Evolutionary conservation across 495 filamentous ascomycete genomes (phyloP).

Genomic region (Neurospora cerealis): DNA sequence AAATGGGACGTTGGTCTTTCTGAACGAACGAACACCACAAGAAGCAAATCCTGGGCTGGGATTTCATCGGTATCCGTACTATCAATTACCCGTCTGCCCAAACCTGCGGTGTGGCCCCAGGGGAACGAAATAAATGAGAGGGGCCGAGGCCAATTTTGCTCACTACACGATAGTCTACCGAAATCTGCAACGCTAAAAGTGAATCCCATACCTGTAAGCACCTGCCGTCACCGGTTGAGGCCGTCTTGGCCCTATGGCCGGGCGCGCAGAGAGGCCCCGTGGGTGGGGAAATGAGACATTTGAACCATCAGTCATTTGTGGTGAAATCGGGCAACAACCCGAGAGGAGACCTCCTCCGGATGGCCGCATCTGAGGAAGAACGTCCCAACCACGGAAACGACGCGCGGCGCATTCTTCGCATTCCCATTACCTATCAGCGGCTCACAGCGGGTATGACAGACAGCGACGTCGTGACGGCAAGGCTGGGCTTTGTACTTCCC

Average conservation of each 20-base stretch:
- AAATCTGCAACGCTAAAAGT: neutral
- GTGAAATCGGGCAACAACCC: neutral
- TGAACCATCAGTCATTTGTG: neutral
- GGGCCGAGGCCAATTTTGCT: neutral
- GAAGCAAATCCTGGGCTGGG: neutral
- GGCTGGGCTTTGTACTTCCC: neutral
- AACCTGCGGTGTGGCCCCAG: neutral
- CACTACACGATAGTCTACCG: neutral
- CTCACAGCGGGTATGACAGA: neutral
- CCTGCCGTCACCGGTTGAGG: neutral
- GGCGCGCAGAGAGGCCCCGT: neutral
- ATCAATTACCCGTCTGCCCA: neutral
- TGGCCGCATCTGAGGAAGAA: neutral
- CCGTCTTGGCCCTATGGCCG: neutral
- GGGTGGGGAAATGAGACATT: neutral
- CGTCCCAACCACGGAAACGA: neutral
- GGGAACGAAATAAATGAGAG: neutral
- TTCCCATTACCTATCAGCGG: neutral
- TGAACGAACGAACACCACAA: neutral
- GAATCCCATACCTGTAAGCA: neutral
- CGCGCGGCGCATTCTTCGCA: neutral
- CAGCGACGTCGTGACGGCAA: neutral
- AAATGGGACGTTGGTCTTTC: neutral
- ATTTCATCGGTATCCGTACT: neutral
- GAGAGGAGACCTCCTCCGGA: neutral